Conservation (phyloP, 805 yeast species). For the Dipodascopsis tothii region DNA sequence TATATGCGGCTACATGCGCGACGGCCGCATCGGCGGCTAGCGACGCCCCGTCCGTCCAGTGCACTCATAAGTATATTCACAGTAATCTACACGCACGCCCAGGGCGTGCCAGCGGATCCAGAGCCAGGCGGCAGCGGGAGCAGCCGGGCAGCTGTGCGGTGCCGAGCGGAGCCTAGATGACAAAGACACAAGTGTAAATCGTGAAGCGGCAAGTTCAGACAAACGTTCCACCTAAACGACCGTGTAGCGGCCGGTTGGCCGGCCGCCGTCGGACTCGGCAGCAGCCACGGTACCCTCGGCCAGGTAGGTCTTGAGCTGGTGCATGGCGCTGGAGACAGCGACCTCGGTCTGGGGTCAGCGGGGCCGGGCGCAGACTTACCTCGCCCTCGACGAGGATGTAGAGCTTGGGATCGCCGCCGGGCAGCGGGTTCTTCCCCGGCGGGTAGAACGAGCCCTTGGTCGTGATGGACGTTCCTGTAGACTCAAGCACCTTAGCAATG, state of each 20-base stretch:
- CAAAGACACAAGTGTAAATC: neutral
- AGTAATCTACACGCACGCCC: too few species aligned
- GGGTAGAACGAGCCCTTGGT: conserved; percentile 73
- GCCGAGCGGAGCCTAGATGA: neutral
- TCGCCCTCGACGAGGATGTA: conserved; percentile 69
- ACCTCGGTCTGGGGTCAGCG: conserved; percentile 13
- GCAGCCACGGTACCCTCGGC: conserved; percentile 24
- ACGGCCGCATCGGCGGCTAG: too few species aligned
- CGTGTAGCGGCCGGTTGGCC: conserved; percentile 23
- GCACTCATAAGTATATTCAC: too few species aligned
- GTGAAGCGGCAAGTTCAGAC: neutral
- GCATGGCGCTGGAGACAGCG: conserved; percentile 26
- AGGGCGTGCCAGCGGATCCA: too few species aligned
- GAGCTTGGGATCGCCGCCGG: conserved; percentile 59
- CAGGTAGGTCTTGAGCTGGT: conserved; percentile 25
- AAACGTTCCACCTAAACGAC: conserved; percentile 16
- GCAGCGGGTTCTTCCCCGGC: conserved; percentile 46
- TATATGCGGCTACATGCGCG: too few species aligned
- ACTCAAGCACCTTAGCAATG: conserved; percentile 55
- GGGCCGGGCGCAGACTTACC: conserved; percentile 7
- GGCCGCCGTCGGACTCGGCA: conserved; percentile 19
- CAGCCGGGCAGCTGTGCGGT: too few species aligned
- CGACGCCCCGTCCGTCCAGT: too few species aligned
- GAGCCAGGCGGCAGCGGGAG: too few species aligned
- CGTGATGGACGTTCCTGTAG: conserved; percentile 69